These are phyloP conservation scores for Periconia sp. DNA, from an alignment of 2,329 filamentous ascomycete genomes.

Conservation along the genomic window DNA sequence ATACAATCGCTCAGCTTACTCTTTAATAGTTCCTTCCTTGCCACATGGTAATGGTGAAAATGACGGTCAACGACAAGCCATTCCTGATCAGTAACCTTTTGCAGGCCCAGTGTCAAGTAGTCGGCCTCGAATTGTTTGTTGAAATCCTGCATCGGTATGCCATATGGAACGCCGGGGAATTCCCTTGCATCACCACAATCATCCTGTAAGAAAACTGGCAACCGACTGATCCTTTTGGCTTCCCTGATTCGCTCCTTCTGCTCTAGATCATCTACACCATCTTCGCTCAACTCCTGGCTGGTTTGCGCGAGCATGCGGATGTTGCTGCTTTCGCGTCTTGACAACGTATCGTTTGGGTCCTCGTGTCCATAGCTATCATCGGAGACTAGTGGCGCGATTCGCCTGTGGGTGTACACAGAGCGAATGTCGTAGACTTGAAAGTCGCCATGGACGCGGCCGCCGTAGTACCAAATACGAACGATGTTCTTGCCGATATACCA, in stretches of 20 bases:
- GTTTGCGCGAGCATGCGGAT: conserved; percentile 1
- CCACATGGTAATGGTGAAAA: conserved; percentile 48
- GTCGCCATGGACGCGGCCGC: conserved; percentile 20
- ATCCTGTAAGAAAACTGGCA: conserved; percentile 31
- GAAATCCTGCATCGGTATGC: conserved; percentile 9
- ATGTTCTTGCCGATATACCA: conserved; percentile 21
- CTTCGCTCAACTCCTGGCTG: not conserved
- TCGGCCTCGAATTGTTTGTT: conserved; percentile 5
- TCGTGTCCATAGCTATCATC: not conserved
- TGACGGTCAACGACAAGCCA: conserved; percentile 53
- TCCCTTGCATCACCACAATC: conserved; percentile 32
- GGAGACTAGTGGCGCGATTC: not conserved
- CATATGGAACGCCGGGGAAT: conserved; percentile 25
- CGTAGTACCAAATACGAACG: conserved; percentile 29
- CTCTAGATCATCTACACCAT: not conserved
- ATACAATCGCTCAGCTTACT: conserved; percentile 47
- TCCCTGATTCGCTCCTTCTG: conserved; percentile 19
- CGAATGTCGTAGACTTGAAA: conserved; percentile 23
- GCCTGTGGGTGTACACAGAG: conserved; percentile 11
- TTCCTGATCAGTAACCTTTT: conserved; percentile 47
- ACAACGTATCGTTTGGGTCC: not conserved
- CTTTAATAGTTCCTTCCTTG: conserved; percentile 46
- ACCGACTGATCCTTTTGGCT: conserved; percentile 22
- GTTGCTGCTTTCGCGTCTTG: not conserved
- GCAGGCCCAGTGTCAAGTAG: conserved; percentile 52